Evolutionary conservation across 139 green algal genomes (phyloP), one percentile per base, ranked within the genome.

Genomic region (Volvox africanus): DNA sequence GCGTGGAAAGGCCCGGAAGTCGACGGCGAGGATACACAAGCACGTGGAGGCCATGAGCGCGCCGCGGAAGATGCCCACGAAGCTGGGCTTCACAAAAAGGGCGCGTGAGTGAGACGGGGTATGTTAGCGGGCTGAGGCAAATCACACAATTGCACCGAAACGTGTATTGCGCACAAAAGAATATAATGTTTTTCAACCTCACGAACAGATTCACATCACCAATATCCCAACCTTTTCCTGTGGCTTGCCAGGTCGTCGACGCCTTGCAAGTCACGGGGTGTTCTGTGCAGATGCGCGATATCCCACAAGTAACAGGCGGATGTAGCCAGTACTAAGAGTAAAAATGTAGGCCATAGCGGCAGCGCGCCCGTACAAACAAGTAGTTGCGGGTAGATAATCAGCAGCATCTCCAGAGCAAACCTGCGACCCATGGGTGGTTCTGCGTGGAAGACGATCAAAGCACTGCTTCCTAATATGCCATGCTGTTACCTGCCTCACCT

Each of bases 21-120:
- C 98, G 17, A 99, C 97, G 13, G 95, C 98, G 69, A 99, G 93
- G 81, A 99, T 99, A 62, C 89, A 80, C 3, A 97, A 86, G 91
- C 93, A 97, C 2, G 98, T 99, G 67, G 92, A 80, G 18, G 98
- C 62, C 94, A 99, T 97, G 28, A 97, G 90, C 17, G 92, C 92
- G 2, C 93, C 96, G 1, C 97, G 92, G 91, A 97, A 97, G n/a
- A 50, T 28, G 22, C 89, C 91, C 28, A 98, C 55, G 80, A 93
- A 95, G 68, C 93, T 96, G 93, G 21, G 26, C 35, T 75, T 26
- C 67, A 28, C 22, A 12, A 32, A 28, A 12, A 75, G 22, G 24
- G 22, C 22, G 67, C 67, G 67, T 26, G 44, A 14, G 44, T 55
- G 9, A 55, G 44, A 9, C 44, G 5, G 44, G 44, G 44, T 55